phyloP scores from a whole-genome alignment of 441 rosid species.

The Erodium texanum region DNA sequence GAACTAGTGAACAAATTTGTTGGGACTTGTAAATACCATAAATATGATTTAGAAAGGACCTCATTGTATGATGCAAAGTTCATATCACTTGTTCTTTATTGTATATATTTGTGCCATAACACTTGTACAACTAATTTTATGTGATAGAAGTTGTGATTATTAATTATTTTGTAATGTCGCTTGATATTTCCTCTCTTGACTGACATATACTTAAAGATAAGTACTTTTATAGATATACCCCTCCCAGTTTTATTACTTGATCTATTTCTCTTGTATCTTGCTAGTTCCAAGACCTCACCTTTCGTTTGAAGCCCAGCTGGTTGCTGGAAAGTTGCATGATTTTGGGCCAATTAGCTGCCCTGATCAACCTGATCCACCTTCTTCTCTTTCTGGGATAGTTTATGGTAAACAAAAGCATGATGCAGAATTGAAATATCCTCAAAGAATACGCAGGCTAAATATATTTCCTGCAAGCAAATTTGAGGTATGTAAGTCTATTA shows the following conservation, averaged over 20 bases:
- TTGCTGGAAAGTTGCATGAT: conserved; percentile 91
- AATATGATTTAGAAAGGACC: neutral
- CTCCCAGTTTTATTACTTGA: conserved; percentile 12
- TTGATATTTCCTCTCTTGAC: neutral
- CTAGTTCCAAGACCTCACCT: conserved; percentile 98
- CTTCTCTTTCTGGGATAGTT: conserved; percentile 37
- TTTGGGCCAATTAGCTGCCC: conserved; percentile 65
- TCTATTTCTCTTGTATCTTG: conserved; percentile 20
- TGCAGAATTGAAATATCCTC: conserved; percentile 81
- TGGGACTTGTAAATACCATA: neutral
- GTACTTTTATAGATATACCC: neutral
- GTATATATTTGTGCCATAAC: neutral
- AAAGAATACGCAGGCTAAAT: conserved; percentile 82
- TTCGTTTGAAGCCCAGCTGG: conserved; percentile 96
- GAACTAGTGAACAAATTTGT: neutral
- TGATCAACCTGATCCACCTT: conserved; percentile 61
- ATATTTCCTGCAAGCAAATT: conserved; percentile 71
- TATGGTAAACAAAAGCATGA: conserved; percentile 77
- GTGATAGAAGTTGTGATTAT: neutral
- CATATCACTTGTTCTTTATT: neutral
- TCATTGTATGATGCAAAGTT: neutral
- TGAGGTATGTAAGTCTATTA: conserved; percentile 45
- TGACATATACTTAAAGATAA: neutral
- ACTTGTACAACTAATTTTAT: neutral
- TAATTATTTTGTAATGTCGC: neutral